phyloP scores from a whole-genome alignment of 2,329 filamentous ascomycete species.

The Tolypocladium nubicola region DNA sequence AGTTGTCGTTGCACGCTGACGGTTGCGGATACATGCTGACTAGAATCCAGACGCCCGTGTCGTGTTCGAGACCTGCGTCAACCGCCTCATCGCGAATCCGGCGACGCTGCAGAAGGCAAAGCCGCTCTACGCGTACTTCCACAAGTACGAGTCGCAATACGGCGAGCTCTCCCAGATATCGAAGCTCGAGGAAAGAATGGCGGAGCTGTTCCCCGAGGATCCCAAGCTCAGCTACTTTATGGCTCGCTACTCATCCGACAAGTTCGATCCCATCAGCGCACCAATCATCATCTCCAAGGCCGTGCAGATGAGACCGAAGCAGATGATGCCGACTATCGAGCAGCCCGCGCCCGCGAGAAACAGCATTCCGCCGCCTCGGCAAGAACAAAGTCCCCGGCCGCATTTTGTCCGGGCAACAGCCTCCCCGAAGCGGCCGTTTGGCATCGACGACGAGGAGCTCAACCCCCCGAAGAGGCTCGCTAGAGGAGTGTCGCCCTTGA shows the following conservation, averaged over 20 bases:
- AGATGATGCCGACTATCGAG: conserved; percentile 43
- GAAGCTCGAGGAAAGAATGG: conserved; percentile 87
- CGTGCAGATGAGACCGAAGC: conserved; percentile 62
- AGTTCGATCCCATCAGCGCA: conserved; percentile 74
- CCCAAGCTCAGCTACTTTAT: conserved; percentile 66
- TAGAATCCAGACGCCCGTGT: conserved; percentile 66
- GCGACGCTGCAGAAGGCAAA: conserved; percentile 68
- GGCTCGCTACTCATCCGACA: conserved; percentile 58
- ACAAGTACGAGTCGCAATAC: conserved; percentile 89
- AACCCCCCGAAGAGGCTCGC: conserved; percentile 76
- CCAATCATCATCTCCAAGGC: conserved; percentile 74
- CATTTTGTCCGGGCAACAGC: conserved; percentile 37
- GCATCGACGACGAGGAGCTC: conserved; percentile 59
- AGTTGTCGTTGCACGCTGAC: conserved; percentile 25
- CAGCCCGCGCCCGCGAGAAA: conserved; percentile 32
- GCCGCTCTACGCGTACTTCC: conserved; percentile 81
- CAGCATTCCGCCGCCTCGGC: conserved; percentile 28
- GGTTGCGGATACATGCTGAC: conserved; percentile 7
- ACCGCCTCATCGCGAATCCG: conserved; percentile 66
- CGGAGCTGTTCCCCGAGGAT: conserved; percentile 84
- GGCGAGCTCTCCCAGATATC: conserved; percentile 85
- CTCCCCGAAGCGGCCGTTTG: conserved; percentile 52
- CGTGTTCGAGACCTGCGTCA: conserved; percentile 91
- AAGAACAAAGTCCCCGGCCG: conserved; percentile 34
- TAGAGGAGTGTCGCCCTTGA: conserved; percentile 85